Conservation (phyloP, 169 alveolate species). For the Babesia ovis region DNA sequence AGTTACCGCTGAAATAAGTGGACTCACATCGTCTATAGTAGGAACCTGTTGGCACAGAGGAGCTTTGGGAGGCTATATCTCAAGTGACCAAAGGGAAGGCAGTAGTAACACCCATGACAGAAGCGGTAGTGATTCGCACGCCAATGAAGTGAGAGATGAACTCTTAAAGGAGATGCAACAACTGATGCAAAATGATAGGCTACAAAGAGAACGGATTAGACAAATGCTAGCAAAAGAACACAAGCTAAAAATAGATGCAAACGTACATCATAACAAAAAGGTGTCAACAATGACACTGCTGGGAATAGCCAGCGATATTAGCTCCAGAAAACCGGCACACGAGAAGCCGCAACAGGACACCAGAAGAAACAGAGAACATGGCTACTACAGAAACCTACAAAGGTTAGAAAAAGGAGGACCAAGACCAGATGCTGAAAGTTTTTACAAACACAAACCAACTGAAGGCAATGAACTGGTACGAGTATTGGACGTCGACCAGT, state of each 20-base stretch:
- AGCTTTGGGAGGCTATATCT: constrained; percentile 13
- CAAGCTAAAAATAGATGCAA: constrained; percentile 27
- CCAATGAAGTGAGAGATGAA: constrained; percentile 17
- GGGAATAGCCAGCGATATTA: constrained; percentile 30
- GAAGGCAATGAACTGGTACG: constrained; percentile 58
- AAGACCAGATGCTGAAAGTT: constrained; percentile 23
- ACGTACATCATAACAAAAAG: not conserved
- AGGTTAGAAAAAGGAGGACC: not conserved
- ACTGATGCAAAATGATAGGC: constrained; percentile 44
- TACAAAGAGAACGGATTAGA: constrained; percentile 46
- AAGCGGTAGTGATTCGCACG: not conserved
- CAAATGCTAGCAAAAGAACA: constrained; percentile 20
- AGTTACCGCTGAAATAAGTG: constrained; percentile 40
- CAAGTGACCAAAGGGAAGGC: constrained; percentile 10
- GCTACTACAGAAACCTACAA: constrained; percentile 17
- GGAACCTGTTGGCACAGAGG: constrained; percentile 65
- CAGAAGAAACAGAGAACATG: constrained; percentile 11
- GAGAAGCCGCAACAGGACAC: constrained; percentile 43
- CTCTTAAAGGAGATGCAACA: constrained; percentile 35
- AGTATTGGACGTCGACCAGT: constrained; percentile 71
- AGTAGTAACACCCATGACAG: not conserved
- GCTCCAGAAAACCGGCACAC: constrained; percentile 47
- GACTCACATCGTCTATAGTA: constrained; percentile 47
- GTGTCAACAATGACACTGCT: constrained; percentile 49
- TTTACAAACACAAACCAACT: constrained; percentile 37